phyloP scores from a whole-genome alignment of 83 land plant genomes.

The Picea abies region DNA sequence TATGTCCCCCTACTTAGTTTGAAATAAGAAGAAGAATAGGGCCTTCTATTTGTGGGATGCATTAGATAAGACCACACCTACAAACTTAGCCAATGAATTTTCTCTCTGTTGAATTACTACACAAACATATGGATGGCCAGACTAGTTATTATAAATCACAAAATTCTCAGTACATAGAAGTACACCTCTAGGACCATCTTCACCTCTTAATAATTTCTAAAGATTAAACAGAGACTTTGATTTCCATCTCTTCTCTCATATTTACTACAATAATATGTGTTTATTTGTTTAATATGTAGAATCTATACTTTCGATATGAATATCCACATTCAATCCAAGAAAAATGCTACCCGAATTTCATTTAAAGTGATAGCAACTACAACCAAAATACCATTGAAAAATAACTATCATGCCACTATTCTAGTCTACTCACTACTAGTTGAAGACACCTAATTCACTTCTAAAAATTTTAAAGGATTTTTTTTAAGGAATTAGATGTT shows the following conservation, averaged over 20 bases:
- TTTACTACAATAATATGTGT: too few species aligned
- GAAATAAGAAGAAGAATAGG: slow-evolving; percentile 93
- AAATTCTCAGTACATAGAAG: slow-evolving; percentile 43
- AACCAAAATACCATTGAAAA: too few species aligned
- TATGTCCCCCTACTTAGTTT: slow-evolving; percentile 96
- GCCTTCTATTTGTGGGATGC: slow-evolving; percentile 86
- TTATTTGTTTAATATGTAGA: too few species aligned
- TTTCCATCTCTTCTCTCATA: too few species aligned
- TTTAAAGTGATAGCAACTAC: too few species aligned
- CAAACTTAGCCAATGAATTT: slow-evolving; percentile 88
- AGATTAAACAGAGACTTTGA: too few species aligned
- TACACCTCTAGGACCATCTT: slow-evolving; percentile 96
- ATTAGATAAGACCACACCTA: slow-evolving; percentile 92
- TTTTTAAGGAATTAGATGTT: background rate
- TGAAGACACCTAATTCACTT: background rate
- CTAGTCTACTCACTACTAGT: too few species aligned
- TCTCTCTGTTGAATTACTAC: slow-evolving; percentile 90
- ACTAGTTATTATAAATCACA: slow-evolving; percentile 83
- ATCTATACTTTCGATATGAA: too few species aligned
- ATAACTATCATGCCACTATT: background rate
- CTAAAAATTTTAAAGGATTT: background rate
- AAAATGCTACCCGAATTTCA: too few species aligned
- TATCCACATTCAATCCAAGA: too few species aligned
- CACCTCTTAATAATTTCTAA: slow-evolving; percentile 57
- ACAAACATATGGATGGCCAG: slow-evolving; percentile 81